Percentiles rank a stretch among this genome's conserved stretches.
Conservation (phyloP, 495 filamentous ascomycete genomes). For the Penicillium subrubescens region DNA sequence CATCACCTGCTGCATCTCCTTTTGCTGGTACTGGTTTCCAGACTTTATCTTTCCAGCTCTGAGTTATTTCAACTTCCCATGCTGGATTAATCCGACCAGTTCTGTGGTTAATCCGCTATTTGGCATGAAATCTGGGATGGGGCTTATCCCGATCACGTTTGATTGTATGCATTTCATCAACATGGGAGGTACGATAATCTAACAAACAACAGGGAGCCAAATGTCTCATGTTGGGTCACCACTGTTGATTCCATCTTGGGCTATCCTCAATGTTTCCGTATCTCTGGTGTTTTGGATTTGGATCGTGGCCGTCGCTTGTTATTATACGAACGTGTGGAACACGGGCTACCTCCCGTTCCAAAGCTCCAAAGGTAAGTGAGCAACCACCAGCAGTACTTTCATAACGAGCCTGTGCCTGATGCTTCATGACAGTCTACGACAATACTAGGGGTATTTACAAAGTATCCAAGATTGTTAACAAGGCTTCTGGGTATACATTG, state of each 20-base stretch:
- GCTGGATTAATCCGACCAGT: neutral
- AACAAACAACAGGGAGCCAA: neutral
- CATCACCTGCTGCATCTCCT: neutral
- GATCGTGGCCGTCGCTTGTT: neutral
- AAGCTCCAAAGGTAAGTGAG: neutral
- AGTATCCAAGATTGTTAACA: neutral
- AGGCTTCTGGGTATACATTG: neutral
- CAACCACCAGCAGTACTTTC: neutral
- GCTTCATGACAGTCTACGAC: neutral
- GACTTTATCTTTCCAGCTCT: neutral
- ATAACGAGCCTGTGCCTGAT: neutral
- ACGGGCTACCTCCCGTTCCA: neutral
- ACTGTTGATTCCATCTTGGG: neutral
- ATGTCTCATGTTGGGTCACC: neutral
- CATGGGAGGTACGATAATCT: neutral
- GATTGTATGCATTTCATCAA: neutral
- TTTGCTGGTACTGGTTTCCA: neutral
- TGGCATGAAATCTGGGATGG: neutral
- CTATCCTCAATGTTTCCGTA: neutral
- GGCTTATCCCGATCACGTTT: neutral
- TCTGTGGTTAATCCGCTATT: neutral
- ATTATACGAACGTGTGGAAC: neutral
- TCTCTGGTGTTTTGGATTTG: neutral
- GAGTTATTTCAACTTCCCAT: neutral
- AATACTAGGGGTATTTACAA: neutral